Evolutionary conservation across 306 rosid genomes (phyloP).

Genomic region (Sindora glabra): DNA sequence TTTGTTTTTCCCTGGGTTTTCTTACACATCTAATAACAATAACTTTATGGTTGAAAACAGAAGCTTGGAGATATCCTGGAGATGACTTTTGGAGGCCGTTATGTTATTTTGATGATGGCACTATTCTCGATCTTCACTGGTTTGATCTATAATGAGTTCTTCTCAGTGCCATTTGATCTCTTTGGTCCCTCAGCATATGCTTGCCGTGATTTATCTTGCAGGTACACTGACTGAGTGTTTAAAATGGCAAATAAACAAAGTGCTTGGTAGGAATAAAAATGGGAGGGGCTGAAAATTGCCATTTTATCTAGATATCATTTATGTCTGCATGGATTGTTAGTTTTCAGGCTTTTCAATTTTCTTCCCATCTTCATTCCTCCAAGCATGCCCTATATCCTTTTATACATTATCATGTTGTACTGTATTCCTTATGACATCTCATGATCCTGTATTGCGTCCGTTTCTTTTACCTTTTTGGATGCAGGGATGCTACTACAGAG

Average conservation of each 20-base stretch:
- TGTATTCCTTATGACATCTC: slow-evolving; percentile 8
- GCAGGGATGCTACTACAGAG: slow-evolving; percentile 72
- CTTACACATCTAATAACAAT: too few species aligned
- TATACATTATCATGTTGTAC: slow-evolving; percentile 4
- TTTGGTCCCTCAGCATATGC: slow-evolving; percentile 85
- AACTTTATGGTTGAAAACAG: slow-evolving; percentile 39
- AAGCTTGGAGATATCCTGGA: slow-evolving; percentile 94
- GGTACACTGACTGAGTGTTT: too few species aligned
- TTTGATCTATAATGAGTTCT: slow-evolving; percentile 89
- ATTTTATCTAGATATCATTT: too few species aligned
- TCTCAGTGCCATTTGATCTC: slow-evolving; percentile 80
- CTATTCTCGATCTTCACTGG: slow-evolving; percentile 96
- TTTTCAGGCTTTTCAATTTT: too few species aligned
- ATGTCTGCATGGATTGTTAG: too few species aligned
- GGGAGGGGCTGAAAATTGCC: too few species aligned
- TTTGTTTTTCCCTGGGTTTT: too few species aligned
- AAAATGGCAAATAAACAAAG: too few species aligned
- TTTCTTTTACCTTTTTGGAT: too few species aligned
- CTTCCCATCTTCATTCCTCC: too few species aligned
- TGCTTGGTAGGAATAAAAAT: too few species aligned
- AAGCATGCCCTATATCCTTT: slow-evolving; percentile 21
- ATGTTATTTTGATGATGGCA: slow-evolving; percentile 83
- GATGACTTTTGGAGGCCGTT: slow-evolving; percentile 98
- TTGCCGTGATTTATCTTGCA: slow-evolving; percentile 85
- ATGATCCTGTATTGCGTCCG: not conserved